phyloP scores from a whole-genome alignment of 352 stramenopile genomes.

The Globisporangium nodosum region DNA sequence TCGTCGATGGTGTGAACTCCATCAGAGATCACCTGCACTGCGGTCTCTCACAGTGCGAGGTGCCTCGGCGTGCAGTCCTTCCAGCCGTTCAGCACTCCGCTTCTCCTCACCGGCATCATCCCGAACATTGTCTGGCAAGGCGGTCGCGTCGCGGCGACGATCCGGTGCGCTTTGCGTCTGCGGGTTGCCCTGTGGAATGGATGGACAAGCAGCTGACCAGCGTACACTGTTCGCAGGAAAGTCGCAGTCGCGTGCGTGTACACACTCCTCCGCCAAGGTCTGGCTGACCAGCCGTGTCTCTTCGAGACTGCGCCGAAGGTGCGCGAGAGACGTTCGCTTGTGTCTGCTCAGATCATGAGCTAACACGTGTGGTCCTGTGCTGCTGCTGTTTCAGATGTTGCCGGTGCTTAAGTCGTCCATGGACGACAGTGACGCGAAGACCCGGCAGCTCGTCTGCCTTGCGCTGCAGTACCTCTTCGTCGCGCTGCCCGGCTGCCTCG shows the following conservation, averaged over 20 bases:
- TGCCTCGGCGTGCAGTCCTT: constrained; percentile 33
- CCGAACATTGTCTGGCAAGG: constrained; percentile 89
- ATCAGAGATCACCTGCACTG: neutral
- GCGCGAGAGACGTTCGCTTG: neutral
- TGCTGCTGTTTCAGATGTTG: constrained; percentile 49
- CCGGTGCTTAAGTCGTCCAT: constrained; percentile 86
- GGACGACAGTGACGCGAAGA: constrained; percentile 86
- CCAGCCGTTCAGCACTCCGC: constrained; percentile 40
- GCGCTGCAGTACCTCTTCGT: constrained; percentile 85
- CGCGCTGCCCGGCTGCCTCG: constrained; percentile 66
- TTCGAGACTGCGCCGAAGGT: constrained; percentile 82
- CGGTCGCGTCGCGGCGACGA: constrained; percentile 79
- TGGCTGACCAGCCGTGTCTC: constrained; percentile 69
- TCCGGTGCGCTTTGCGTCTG: constrained; percentile 36
- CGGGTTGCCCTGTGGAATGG: neutral
- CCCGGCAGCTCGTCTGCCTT: constrained; percentile 84
- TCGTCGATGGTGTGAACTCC: neutral
- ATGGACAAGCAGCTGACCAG: neutral
- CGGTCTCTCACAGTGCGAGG: neutral
- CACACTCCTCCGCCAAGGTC: constrained; percentile 70
- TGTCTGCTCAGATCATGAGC: neutral
- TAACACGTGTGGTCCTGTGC: neutral
- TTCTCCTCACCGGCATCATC: constrained; percentile 78
- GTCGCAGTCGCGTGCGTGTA: constrained; percentile 84
- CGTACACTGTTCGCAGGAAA: constrained; percentile 44